A percentile compares a stretch with the other conserved stretches of the same genome.
Evolutionary conservation across 495 filamentous ascomycete species (phyloP).

Genomic region (Hyaloscypha hepaticicola): DNA sequence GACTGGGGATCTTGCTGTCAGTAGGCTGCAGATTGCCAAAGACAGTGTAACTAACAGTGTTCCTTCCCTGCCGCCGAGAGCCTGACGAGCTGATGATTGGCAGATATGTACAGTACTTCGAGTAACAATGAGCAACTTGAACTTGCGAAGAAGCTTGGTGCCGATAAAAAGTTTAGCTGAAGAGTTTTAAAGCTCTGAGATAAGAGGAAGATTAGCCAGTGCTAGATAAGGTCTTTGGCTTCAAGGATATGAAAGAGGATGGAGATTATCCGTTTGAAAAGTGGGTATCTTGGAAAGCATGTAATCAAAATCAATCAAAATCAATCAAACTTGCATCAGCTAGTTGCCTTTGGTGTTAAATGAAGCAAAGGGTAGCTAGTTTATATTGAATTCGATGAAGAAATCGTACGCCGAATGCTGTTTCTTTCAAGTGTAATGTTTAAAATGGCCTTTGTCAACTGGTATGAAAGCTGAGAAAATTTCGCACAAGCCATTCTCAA

Average conservation of each 20-base stretch:
- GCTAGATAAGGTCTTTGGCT: slow-evolving; percentile 38
- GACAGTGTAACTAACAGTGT: slow-evolving; percentile 41
- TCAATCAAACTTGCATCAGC: too few species aligned
- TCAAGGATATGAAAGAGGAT: slow-evolving; percentile 41
- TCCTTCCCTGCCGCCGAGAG: not conserved
- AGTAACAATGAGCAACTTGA: slow-evolving; percentile 46
- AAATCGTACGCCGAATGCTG: too few species aligned
- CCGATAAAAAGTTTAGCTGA: slow-evolving; percentile 46
- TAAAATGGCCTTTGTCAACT: too few species aligned
- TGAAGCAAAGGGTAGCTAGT: too few species aligned
- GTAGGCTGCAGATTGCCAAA: slow-evolving; percentile 41
- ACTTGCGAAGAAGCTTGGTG: slow-evolving; percentile 42
- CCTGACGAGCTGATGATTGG: not conserved
- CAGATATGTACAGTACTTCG: slow-evolving; percentile 50
- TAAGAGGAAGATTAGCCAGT: slow-evolving; percentile 39
- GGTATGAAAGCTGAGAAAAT: too few species aligned
- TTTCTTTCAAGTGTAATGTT: too few species aligned
- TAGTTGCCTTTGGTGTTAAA: too few species aligned
- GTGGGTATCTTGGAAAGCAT: slow-evolving; percentile 48
- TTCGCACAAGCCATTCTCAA: too few species aligned
- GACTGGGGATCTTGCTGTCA: slow-evolving; percentile 43
- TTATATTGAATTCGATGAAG: too few species aligned
- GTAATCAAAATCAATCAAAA: slow-evolving; percentile 37
- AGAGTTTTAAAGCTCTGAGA: slow-evolving; percentile 38
- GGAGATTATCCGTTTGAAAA: slow-evolving; percentile 45